These are phyloP conservation scores for Zea luxurians DNA, from an alignment of 176 grass and related monocot species.

Conservation along the genomic window DNA sequence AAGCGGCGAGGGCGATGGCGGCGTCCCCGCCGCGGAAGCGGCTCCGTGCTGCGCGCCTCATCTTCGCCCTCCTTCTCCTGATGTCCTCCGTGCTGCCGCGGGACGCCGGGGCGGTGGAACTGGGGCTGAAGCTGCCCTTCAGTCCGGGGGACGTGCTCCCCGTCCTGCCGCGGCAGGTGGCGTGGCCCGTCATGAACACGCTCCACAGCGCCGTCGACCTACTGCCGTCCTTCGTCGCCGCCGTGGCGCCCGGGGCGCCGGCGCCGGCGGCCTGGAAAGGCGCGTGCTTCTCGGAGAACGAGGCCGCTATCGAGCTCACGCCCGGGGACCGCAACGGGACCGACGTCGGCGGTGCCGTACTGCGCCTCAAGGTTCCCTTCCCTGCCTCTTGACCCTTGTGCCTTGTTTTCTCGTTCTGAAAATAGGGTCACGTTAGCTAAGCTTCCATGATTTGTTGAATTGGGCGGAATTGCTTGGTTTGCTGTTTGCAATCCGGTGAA, in stretches of 20 bases:
- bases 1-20: conserved; percentile 33
- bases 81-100: conserved; percentile 31
- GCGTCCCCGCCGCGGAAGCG: conserved; percentile 6
- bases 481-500: background rate
- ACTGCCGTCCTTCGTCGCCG: conserved; percentile 78
- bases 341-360: conserved; percentile 54
- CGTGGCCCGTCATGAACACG: conserved; percentile 86
- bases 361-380: conserved; percentile 64
- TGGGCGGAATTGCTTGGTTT: background rate
- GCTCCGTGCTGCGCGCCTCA: background rate
- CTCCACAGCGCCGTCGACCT: conserved; percentile 92
- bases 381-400: background rate
- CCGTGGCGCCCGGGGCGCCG: conserved; percentile 50
- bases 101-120: conserved; percentile 34
- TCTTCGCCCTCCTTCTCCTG: conserved; percentile 3
- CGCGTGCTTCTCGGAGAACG: conserved; percentile 76
- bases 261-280: conserved; percentile 57
- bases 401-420: background rate
- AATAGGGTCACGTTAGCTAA: background rate
- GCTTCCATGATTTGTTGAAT: conserved; percentile 1
- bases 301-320: conserved; percentile 73
- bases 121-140: conserved; percentile 62
- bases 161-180: conserved; percentile 75
- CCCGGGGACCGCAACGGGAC: conserved; percentile 55
- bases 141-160: conserved; percentile 78